phyloP scores from a whole-genome alignment of 495 filamentous ascomycete species.

The Pyrenula aspistea region DNA sequence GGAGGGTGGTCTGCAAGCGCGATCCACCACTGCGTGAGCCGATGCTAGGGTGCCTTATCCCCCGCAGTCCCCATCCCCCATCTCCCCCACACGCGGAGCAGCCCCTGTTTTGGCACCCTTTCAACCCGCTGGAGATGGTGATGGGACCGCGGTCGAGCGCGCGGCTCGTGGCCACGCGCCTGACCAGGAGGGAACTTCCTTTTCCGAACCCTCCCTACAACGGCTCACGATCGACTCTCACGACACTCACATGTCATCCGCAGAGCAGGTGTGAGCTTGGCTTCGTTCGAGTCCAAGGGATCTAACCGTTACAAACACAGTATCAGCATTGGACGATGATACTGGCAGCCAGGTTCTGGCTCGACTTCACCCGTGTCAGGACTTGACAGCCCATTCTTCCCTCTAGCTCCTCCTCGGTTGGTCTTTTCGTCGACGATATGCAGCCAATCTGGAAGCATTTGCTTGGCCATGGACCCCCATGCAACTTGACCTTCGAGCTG shows the following conservation, averaged over 20 bases:
- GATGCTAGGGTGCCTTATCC: neutral
- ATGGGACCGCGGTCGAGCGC: neutral
- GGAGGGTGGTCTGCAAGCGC: too few species aligned
- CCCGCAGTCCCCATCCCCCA: neutral
- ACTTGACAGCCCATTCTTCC: neutral
- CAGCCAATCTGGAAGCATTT: neutral
- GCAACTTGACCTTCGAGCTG: neutral
- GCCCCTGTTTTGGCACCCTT: neutral
- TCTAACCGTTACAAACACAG: neutral
- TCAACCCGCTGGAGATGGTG: too few species aligned
- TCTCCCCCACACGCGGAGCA: neutral
- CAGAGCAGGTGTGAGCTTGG: neutral
- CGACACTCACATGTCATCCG: too few species aligned
- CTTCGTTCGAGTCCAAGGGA: neutral
- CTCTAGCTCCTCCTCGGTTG: neutral
- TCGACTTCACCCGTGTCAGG: neutral
- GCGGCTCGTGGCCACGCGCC: neutral
- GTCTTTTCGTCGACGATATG: neutral
- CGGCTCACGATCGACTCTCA: too few species aligned
- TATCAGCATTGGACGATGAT: neutral
- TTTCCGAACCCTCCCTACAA: too few species aligned
- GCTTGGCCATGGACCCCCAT: neutral
- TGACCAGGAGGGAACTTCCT: neutral
- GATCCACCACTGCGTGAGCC: too few species aligned
- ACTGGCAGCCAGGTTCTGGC: neutral